phyloP scores from a whole-genome alignment of 345 rosid species.

The Noccaea bulbosa region DNA sequence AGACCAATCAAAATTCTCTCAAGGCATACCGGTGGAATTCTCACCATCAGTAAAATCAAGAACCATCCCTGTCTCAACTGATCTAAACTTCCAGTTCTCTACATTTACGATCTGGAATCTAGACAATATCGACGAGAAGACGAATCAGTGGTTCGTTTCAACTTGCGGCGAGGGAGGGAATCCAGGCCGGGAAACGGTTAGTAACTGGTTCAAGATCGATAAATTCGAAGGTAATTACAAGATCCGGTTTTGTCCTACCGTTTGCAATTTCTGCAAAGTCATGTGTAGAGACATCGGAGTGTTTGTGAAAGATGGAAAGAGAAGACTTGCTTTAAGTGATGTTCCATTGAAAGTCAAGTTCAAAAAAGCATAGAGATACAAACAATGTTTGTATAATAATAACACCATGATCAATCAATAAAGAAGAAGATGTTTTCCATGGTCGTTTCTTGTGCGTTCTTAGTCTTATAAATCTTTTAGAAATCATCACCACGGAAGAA shows the following conservation, averaged over 20 bases:
- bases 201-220: conserved; percentile 74
- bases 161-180: conserved; percentile 65
- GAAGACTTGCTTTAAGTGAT: conserved; percentile 62
- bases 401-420: background rate
- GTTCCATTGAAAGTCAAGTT: conserved; percentile 58
- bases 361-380: conserved; percentile 50
- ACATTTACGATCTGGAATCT: conserved; percentile 55
- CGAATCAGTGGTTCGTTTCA: conserved; percentile 50
- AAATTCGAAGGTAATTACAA: conserved; percentile 54
- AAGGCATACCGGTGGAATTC: conserved; percentile 36
- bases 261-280: conserved; percentile 57
- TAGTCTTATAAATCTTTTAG: conserved; percentile 37
- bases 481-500: conserved; percentile 70
- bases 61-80: conserved; percentile 35
- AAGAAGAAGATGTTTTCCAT: conserved; percentile 15
- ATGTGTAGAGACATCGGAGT: conserved; percentile 63
- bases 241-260: conserved; percentile 66
- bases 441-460: conserved; percentile 26
- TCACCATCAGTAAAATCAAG: conserved; percentile 35
- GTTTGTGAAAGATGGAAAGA: conserved; percentile 48
- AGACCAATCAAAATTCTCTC: conserved; percentile 35
- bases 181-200: conserved; percentile 51
- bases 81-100: conserved; percentile 53
- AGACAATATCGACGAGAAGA: conserved; percentile 43
- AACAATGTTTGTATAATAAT: background rate